Evolutionary conservation across 805 yeast genomes (phyloP).

Genomic region (Saccharomycodes ludwigii): DNA sequence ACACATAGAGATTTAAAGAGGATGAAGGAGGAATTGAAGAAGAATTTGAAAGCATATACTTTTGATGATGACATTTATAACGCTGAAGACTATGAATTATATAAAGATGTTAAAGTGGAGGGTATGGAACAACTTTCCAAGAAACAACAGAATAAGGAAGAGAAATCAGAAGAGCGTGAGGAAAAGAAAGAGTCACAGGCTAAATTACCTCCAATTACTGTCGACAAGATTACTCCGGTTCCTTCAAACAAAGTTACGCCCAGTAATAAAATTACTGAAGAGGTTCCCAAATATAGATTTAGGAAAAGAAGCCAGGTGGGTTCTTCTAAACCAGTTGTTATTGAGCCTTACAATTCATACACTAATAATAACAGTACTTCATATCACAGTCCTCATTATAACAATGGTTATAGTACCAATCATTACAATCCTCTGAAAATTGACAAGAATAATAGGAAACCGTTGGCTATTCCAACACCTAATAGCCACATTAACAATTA

Average conservation of each 20-base stretch:
- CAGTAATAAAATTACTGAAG: conserved; percentile 9
- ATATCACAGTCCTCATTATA: conserved; percentile 7
- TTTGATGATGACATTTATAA: conserved; percentile 62
- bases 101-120: conserved; percentile 3
- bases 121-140: background rate
- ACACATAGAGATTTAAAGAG: conserved; percentile 56
- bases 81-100: conserved; percentile 29
- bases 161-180: conserved; percentile 2
- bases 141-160: background rate
- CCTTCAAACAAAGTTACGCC: conserved; percentile 4
- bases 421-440: conserved; percentile 14
- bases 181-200: conserved; percentile 4
- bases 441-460: conserved; percentile 34
- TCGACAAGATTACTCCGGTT: conserved; percentile 7
- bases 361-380: conserved; percentile 7
- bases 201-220: conserved; percentile 3
- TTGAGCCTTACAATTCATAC: conserved; percentile 1
- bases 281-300: conserved; percentile 21
- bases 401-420: conserved; percentile 10
- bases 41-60: conserved; percentile 54
- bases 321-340: conserved; percentile 4
- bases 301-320: conserved; percentile 19
- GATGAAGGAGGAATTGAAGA: conserved; percentile 45
- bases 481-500: conserved; percentile 29
- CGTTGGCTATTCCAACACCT: conserved; percentile 55